Evolutionary conservation across 495 filamentous ascomycete genomes (phyloP), one percentile per base, ranked within the genome.

Genomic region (Aspergillus heteromorphus): DNA sequence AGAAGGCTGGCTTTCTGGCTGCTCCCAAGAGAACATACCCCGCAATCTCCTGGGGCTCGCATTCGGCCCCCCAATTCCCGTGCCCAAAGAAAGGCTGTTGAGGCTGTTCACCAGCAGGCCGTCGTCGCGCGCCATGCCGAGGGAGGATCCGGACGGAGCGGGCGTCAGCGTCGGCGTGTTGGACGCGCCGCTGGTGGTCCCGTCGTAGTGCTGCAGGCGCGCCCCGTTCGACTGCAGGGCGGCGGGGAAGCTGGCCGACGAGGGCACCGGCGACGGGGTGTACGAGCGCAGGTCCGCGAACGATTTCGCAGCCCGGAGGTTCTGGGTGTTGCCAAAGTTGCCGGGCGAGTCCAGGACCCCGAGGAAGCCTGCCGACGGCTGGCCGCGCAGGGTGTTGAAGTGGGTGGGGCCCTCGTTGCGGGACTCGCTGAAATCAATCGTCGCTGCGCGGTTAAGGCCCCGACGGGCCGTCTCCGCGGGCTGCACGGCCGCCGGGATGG

Each of bases 401-500:
- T 87, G 78, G 41, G 81, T 79, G 31, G 78, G 77, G 18, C 86
- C 84, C 42, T 81, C 82, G 20, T 79, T 85, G 6, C 92, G 87
- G 31, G 89, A 84, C 66, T 97, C 93, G 60, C 88, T 91, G 72
- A 98, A 98, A 71, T 97, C 92, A 61, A 95, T 96, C n/a, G 93
- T 98, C 29, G 93, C 95, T 17, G 93, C 91, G 25, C 93, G 88
- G 74, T 91, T 93, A 30, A 98, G 76, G 13, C 83, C 87, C 29
- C 92, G 88, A 51, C 91, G 82, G 53, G 84, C 83, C 29, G 83
- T 80, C 55, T 97, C 90, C 51, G 81, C 77, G 16, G 82, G 80
- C 45, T 87, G 87, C 31, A 84, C 82, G 10, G 76, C 67, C 49
- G 83, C 72, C 14, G 83, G 78, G 63, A 88, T 79, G 31, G 75